phyloP scores from a whole-genome alignment of 441 rosid species.

The Croton setiger region DNA sequence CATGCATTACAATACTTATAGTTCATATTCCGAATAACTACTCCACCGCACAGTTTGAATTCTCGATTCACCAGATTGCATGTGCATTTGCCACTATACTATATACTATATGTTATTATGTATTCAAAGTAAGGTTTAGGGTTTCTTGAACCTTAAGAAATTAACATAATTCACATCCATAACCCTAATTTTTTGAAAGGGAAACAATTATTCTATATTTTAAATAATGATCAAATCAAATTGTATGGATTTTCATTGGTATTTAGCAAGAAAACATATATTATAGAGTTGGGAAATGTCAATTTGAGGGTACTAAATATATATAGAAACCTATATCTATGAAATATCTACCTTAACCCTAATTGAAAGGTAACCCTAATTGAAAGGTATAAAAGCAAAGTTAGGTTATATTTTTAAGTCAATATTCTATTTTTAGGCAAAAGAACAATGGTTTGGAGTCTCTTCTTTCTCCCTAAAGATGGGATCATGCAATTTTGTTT shows the following conservation, averaged over 20 bases:
- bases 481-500: not conserved
- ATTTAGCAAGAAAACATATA: constrained; percentile 11
- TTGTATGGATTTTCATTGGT: constrained; percentile 21
- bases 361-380: constrained; percentile 12
- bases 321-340: constrained; percentile 11
- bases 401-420: constrained; percentile 30
- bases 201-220: no score
- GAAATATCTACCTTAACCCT: constrained; percentile 14
- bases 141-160: no score
- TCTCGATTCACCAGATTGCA: no score
- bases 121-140: no score
- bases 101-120: no score
- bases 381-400: constrained; percentile 19
- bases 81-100: no score
- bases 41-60: no score
- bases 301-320: constrained; percentile 5
- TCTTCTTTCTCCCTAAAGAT: not conserved
- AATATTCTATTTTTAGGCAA: constrained; percentile 26
- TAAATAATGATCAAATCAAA: not conserved
- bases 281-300: constrained; percentile 22
- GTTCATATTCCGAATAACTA: no score
- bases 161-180: no score
- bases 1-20: no score
- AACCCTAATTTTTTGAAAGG: no score
- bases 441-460: constrained; percentile 17